Base-by-base conservation (phyloP, 371 early-diverging fungal species). In the Mortierella sp. region DNA sequence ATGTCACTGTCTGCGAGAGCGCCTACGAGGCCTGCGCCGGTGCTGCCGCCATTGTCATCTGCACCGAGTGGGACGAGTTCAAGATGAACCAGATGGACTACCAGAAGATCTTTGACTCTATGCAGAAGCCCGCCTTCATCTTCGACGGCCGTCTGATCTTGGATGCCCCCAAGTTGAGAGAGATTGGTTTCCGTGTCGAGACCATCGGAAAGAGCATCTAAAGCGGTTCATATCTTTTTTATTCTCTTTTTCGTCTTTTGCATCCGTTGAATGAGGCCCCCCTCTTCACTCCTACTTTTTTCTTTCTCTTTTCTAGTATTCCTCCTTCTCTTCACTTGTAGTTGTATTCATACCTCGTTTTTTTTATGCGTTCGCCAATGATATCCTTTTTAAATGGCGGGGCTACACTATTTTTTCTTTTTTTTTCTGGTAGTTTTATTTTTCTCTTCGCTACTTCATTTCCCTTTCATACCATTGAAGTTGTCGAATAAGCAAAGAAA, bases 1-100 rank as follows among this genome's bases (percentile, higher is more conserved):
- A 97, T 71, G 94, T 92, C 19, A 90, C 92, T 31, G 92, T 98
- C 34, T 98, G 82, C 75, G 55, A 43, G 37, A 77, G 75, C 74
- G 83, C 77, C 44, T 84, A 84, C 78, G 85, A 84, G 76, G 85
- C 85, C 48, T 84, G 85, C 81, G 85, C 85, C 64, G 85, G 79
- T 71, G 95, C 95, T 54, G 97, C 96, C 89, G 98, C 96, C 44
- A 89, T 98, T 73, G 95, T 97, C 16, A 90, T 98, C 72, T 89
- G 93, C 55, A 97, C 98, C 43, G 97, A 97, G 79, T 98, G 98
- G 98, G 95, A 96, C 85, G 97, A 97, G 91, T 98, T 98, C 91
- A 95, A 93, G 87, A 89, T 88, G 72, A 51, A 82, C 67, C 73
- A 88, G 76, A 83, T 93, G 28, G 96, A 98, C 88, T 98, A 95